Evolutionary conservation across 108 stramenopile species (phyloP).

Genomic region (Craspedostauros australis): DNA sequence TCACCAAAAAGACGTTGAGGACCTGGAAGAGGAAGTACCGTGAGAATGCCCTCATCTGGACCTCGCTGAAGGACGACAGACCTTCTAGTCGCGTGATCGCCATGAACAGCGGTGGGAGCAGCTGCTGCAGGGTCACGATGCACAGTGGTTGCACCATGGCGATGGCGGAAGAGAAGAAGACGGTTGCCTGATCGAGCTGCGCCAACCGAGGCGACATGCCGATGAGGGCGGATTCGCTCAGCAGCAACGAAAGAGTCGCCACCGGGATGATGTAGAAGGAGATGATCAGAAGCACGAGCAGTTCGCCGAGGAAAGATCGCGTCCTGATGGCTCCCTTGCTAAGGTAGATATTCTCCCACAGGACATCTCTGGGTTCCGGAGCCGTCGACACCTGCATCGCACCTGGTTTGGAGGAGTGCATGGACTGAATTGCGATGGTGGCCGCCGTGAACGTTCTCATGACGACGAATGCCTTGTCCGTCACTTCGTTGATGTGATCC

Average conservation of each 20-base stretch:
- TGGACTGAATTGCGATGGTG: slow-evolving; percentile 87
- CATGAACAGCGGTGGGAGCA: slow-evolving; percentile 82
- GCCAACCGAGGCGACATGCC: slow-evolving; percentile 69
- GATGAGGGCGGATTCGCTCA: slow-evolving; percentile 78
- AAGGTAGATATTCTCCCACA: slow-evolving; percentile 85
- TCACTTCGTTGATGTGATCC: slow-evolving; percentile 84
- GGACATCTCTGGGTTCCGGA: slow-evolving; percentile 81
- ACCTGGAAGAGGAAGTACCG: slow-evolving; percentile 89
- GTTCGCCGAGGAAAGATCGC: slow-evolving; percentile 68
- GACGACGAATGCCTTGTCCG: slow-evolving; percentile 88
- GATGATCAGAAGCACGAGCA: slow-evolving; percentile 70
- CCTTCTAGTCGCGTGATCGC: slow-evolving; percentile 71
- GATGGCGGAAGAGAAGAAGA: slow-evolving; percentile 72
- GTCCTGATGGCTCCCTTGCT: slow-evolving; percentile 73
- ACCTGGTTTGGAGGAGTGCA: slow-evolving; percentile 85
- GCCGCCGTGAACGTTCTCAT: slow-evolving; percentile 89
- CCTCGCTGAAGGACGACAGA: slow-evolving; percentile 66
- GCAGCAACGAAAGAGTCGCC: slow-evolving; percentile 74
- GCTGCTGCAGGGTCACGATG: slow-evolving; percentile 73
- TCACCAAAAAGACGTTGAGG: slow-evolving; percentile 87
- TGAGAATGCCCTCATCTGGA: slow-evolving; percentile 85
- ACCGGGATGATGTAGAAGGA: slow-evolving; percentile 80
- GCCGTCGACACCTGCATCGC: slow-evolving; percentile 79
- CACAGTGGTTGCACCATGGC: slow-evolving; percentile 83
- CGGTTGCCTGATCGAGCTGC: slow-evolving; percentile 70